Evolutionary conservation across 257 asterid species (phyloP), one percentile per base, ranked within the genome.

Genomic region (Solanum sparsipilum): DNA sequence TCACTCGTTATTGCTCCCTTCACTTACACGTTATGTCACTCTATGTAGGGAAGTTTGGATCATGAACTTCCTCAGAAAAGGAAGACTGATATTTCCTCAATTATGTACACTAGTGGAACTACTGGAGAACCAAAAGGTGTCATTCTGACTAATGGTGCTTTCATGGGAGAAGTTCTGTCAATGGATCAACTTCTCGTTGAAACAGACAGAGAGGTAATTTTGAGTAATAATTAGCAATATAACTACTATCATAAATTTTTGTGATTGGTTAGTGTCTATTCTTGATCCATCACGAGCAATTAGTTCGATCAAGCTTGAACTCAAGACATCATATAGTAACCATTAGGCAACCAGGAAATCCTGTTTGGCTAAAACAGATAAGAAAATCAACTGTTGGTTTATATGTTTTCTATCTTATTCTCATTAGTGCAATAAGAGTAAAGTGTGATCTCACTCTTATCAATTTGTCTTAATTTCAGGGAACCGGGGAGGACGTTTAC

Each of bases 81-180:
- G 89, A 94, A 92, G 93, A 90, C 91, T 4, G 94, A 93, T 60
- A 88, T 87, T 10, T 95, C 98, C 91, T 95, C 96, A 4, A 94
- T 96, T 91, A 96, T 96, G 99, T 96, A 96, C 89, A 96, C 99
- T 2, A 96, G 99, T 86, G 99, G 99, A 88, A 96, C 99, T 23
- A 96, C 98, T 0, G 99, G 99, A 82, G 99, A 96, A 86, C 99
- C 99, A 7, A 96, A 96, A 82, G 99, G 99, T 5, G 99, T 96
- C 88, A 91, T 96, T 89, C 92, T 96, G 72, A 89, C 88, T 83
- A 95, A 93, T 16, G 95, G 88, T 78, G 95, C 99, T 52, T 89
- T 96, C 90, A 93, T 96, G 94, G 92, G 96, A 16, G 99, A 93
- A 92, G 99, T 96, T 23, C 83, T 96, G 91, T 93, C 98, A 9